Evolutionary conservation across 371 early-diverging fungal species (phyloP).

Genomic region (Conidiobolus incongruus): DNA sequence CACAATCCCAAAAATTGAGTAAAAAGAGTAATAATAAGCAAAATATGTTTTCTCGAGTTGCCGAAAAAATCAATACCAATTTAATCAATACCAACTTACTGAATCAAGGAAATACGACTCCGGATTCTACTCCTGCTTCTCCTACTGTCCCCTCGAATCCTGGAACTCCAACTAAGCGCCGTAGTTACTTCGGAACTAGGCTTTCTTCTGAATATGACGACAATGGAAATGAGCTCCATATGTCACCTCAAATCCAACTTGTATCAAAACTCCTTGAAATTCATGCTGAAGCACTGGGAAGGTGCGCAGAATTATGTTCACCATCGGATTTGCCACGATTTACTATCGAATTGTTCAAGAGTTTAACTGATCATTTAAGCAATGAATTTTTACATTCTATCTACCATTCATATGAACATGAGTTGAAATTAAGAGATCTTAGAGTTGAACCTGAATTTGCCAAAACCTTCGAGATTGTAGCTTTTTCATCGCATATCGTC

Average conservation of each 20-base stretch:
- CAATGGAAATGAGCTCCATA: not conserved
- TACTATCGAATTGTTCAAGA: not conserved
- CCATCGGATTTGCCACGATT: conserved; percentile 28
- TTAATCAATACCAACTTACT: no score
- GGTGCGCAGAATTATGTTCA: conserved; percentile 59
- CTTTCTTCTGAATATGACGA: not conserved
- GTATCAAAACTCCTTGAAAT: conserved; percentile 22
- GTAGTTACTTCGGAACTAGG: conserved; percentile 7
- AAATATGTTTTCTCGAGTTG: conserved; percentile 1
- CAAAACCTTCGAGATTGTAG: conserved; percentile 32
- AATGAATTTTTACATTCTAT: not conserved
- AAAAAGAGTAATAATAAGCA: not conserved
- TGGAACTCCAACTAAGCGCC: conserved; percentile 28
- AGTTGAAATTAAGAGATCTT: conserved; percentile 9
- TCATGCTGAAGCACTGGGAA: conserved; percentile 63
- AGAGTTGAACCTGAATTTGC: conserved; percentile 24
- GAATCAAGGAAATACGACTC: no score
- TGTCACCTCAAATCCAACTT: not conserved
- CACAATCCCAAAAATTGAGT: not conserved
- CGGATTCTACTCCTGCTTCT: not conserved
- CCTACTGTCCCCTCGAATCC: not conserved
- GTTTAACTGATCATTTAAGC: not conserved
- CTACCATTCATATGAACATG: conserved; percentile 9
- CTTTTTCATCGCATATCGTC: conserved; percentile 39
- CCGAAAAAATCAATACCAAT: conserved; percentile 1